Conservation (phyloP, 306 rosid species). For the Carpinus fangiana region DNA sequence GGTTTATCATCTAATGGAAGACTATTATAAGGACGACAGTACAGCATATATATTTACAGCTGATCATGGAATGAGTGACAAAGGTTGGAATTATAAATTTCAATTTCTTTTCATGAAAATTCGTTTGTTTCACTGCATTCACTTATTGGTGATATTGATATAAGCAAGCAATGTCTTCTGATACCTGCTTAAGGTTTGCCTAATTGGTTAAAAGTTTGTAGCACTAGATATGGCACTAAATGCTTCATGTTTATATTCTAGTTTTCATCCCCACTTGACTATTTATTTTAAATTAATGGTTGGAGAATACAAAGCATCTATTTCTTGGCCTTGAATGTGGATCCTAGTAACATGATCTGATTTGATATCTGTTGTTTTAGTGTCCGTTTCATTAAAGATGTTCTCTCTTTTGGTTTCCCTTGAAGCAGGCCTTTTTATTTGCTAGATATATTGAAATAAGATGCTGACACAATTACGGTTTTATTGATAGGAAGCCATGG, state of each 20-base stretch:
- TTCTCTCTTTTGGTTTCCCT: not conserved
- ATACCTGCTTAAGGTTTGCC: constrained; percentile 17
- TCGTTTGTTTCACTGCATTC: constrained; percentile 12
- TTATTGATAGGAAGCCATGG: constrained; percentile 78
- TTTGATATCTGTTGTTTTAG: not conserved
- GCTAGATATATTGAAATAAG: constrained; percentile 17
- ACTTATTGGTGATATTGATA: constrained; percentile 1
- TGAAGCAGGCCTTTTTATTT: not conserved
- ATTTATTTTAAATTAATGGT: not conserved
- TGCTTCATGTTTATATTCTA: not conserved
- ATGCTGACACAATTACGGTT: constrained; percentile 23
- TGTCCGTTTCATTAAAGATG: not conserved
- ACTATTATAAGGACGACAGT: constrained; percentile 70
- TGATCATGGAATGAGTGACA: constrained; percentile 95
- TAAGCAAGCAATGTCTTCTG: constrained; percentile 9
- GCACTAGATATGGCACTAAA: constrained; percentile 10
- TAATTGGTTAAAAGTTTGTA: constrained; percentile 10
- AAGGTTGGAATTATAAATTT: constrained; percentile 48
- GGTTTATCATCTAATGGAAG: constrained; percentile 71
- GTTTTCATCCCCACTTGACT: not conserved
- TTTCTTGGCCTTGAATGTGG: constrained; percentile 1
- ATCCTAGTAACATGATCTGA: not conserved
- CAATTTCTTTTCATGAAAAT: constrained; percentile 16
- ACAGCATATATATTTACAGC: constrained; percentile 84
- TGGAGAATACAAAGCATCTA: not conserved